Evolutionary conservation across 495 filamentous ascomycete species (phyloP).

Genomic region (Penicillium odoratum): DNA sequence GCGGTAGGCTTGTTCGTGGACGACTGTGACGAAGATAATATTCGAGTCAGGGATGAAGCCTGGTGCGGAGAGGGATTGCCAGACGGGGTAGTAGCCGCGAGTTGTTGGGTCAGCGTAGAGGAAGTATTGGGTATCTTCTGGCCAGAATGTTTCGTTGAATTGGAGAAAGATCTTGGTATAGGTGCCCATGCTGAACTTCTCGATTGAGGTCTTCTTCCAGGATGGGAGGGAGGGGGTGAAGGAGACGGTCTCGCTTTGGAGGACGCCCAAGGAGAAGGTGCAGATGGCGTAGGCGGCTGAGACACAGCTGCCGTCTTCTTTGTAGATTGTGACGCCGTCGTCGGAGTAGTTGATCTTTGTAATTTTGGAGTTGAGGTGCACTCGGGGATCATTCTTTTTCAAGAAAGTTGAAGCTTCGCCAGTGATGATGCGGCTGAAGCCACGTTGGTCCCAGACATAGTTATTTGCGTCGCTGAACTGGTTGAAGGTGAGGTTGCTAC

Average conservation of each 20-base stretch:
- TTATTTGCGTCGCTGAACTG: constrained; percentile 61
- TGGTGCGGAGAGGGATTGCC: constrained; percentile 61
- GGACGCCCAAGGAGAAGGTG: constrained; percentile 66
- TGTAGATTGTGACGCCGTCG: constrained; percentile 57
- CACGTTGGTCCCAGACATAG: constrained; percentile 64
- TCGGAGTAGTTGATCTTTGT: constrained; percentile 57
- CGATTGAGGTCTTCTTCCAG: constrained; percentile 68
- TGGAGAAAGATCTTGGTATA: constrained; percentile 81
- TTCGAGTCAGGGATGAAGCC: constrained; percentile 64
- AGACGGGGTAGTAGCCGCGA: constrained; percentile 71
- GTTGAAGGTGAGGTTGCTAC: constrained; percentile 49
- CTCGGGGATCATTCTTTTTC: constrained; percentile 52
- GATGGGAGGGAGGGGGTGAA: constrained; percentile 62
- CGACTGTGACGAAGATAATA: constrained; percentile 72
- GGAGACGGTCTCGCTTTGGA: constrained; percentile 61
- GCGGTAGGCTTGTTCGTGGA: constrained; percentile 57
- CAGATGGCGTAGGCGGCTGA: constrained; percentile 59
- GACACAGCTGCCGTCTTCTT: constrained; percentile 57
- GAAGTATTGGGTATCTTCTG: constrained; percentile 63
- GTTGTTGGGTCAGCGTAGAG: constrained; percentile 64
- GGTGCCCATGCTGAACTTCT: constrained; percentile 69
- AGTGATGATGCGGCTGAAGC: constrained; percentile 64
- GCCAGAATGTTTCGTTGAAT: constrained; percentile 73
- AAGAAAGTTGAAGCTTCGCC: constrained; percentile 65
- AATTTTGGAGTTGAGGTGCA: constrained; percentile 60